Base-by-base conservation (phyloP, 2,329 filamentous ascomycete genomes). In the Cladosporium sp. region DNA sequence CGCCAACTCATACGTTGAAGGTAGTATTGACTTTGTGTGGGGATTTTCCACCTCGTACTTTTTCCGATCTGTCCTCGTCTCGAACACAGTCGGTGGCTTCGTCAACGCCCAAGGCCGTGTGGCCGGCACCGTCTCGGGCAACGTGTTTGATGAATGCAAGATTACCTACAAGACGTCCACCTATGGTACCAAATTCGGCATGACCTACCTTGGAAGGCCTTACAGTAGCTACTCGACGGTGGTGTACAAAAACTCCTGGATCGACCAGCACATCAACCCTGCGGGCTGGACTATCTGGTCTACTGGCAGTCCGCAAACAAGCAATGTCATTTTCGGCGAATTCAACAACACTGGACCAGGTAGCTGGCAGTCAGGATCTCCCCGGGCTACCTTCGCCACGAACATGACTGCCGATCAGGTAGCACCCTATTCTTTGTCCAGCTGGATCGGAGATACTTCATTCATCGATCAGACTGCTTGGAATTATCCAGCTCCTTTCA, bases 261-360 rank as follows among this genome's bases (percentile, higher is more conserved):
- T 88, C 69, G 76, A 75, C 15, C 71, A 72, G 19, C 81, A 86
- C 25, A 79, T 88, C 66, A 84, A 85, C 65, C 60, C 75, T 3
- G 78, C 79, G 0, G 85, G 84, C 0, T 87, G 85, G 84, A 70
- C 65, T 2, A 67, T 74, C 36, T 87, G 84, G 84, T 77, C 76
- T 58, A 73, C 65, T 1, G 74, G 73, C 5, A 74, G 78, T 43
- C 67, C 75, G 12, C 75, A 78, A 43, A 84, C 82, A 0, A 73
- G 72, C 22, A 73, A 81, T 38, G 80, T 87, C 1, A 70, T 75
- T 20, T 86, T 82, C 63, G 81, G 73, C 11, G 85, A 87, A 73
- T 87, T 80, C 66, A 72, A 68, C 43, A 88, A 88, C 70, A 78
- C 78, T 0, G 85, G 85, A 1, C 68, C 74, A 34, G 84, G 85